These are phyloP conservation scores for Odontarrhena argentea DNA, from an alignment of 345 rosid genomes.

Conservation along the genomic window DNA sequence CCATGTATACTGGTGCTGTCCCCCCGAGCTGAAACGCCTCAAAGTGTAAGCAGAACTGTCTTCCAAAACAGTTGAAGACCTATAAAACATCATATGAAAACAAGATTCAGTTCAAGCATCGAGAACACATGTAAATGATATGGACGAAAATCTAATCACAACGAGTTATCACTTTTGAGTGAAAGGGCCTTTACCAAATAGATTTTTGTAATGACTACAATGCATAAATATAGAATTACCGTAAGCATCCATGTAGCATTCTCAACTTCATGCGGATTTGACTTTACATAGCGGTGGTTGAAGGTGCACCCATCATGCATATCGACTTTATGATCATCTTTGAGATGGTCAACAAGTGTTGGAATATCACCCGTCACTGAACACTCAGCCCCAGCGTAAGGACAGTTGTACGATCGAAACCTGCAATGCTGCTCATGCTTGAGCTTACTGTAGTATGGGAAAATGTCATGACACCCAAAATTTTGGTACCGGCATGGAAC, in stretches of 20 bases:
- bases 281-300: constrained; percentile 86
- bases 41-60: constrained; percentile 89
- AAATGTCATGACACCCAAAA: constrained; percentile 74
- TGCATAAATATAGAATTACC: constrained; percentile 46
- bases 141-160: background rate
- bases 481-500: constrained; percentile 76
- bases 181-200: background rate
- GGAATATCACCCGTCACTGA: constrained; percentile 78
- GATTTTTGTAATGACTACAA: background rate
- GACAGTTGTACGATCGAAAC: constrained; percentile 75
- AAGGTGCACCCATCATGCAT: constrained; percentile 87
- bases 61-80: constrained; percentile 94
- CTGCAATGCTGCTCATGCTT: constrained; percentile 78
- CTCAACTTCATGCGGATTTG: constrained; percentile 85
- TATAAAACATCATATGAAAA: constrained; percentile 28
- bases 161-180: background rate
- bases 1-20: constrained; percentile 83
- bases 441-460: constrained; percentile 78
- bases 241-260: constrained; percentile 98
- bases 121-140: background rate
- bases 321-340: constrained; percentile 88
- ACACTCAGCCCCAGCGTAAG: constrained; percentile 90
- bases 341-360: constrained; percentile 68
- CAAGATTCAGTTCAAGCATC: background rate
- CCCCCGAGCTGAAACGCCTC: constrained; percentile 95